Base-by-base conservation (phyloP, 2,329 filamentous ascomycete species). In the Penicillium sp. region DNA sequence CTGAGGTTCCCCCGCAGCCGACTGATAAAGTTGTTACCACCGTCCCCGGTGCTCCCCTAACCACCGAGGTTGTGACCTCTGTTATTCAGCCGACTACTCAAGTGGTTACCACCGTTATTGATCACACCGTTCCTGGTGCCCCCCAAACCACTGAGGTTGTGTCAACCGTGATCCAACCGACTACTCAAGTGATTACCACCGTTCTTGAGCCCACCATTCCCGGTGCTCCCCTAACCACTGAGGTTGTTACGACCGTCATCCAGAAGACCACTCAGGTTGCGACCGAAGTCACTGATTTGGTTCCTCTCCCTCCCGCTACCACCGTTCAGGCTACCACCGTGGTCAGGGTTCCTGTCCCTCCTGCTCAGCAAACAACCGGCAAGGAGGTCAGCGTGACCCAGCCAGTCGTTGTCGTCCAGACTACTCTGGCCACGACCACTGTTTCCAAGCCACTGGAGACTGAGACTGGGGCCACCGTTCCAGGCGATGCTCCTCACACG, bases 321-420 rank as follows among this genome's bases (percentile, higher is more conserved):
- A 33, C 29, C 12, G 6, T 40, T 4, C 30, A 50, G 16, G 35
- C 41, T 16, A 39, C 47, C n/a, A 34, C 47, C 10, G 8, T 39
- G 16, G 29, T 40, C 29, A 50, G 40, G 41, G 25, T 38, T n/a
- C 42, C 47, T 35, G 41, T 7, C 7, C 34, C 45, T n/a, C 16
- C 36, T 35, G 8, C 22, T 18, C 29, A 39, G 16, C 14, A 19
- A 12, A 4, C 1, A n/a, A 41, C 14, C 1, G 19, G 14, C 1
- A 9, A 25, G 39, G 28, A 31, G n/a, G 22, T 8, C 3, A 40
- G 14, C 3, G 29, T 34, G 16, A 37, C 33, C 16, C 34, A 36
- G 10, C 31, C 41, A 11, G 8, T 28, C 4, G 8, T 14, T 12
- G 29, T 30, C 3, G 30, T 14, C 12, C 27, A 30, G 9, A 43